Percentiles rank a stretch among this genome's conserved stretches.
Evolutionary conservation across 306 rosid species (phyloP).

Genomic region (Clitoria ternatea): DNA sequence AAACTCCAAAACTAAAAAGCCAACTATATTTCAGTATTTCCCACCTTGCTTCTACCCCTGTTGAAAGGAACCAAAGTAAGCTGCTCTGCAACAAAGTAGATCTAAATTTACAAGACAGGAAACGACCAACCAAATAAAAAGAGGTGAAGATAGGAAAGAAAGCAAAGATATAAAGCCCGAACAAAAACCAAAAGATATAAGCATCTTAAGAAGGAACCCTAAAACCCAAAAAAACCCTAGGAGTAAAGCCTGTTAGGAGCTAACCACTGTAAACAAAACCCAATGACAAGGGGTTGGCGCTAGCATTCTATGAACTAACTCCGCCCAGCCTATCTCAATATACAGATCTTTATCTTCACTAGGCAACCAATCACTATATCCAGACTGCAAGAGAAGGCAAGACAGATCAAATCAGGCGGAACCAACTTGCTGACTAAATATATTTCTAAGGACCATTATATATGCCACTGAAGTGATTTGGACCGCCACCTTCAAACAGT

Average conservation of each 20-base stretch:
- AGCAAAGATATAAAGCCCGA: neutral
- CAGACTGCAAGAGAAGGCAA: slow-evolving; percentile 39
- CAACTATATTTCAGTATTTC: slow-evolving; percentile 72
- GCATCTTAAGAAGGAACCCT: slow-evolving; percentile 35
- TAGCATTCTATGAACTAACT: slow-evolving; percentile 36
- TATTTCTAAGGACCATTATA: slow-evolving; percentile 29
- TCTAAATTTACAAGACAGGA: slow-evolving; percentile 79
- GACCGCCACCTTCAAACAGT: slow-evolving; percentile 38
- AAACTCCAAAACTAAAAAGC: slow-evolving; percentile 24
- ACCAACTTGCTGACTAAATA: slow-evolving; percentile 31
- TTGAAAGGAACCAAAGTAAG: slow-evolving; percentile 48
- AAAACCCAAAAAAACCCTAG: slow-evolving; percentile 64
- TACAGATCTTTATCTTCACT: slow-evolving; percentile 37
- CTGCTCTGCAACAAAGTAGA: slow-evolving; percentile 50
- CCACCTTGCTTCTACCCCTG: slow-evolving; percentile 85
- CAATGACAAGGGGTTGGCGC: slow-evolving; percentile 39
- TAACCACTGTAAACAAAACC: slow-evolving; percentile 55
- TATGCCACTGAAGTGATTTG: slow-evolving; percentile 27
- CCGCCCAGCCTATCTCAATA: slow-evolving; percentile 46
- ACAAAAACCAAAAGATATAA: slow-evolving; percentile 32
- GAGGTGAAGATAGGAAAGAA: neutral
- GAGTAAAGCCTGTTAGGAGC: slow-evolving; percentile 68
- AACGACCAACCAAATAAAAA: slow-evolving; percentile 44
- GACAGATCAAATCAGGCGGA: slow-evolving; percentile 40
- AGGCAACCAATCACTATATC: slow-evolving; percentile 38